phyloP scores from a whole-genome alignment of 2,329 filamentous ascomycete species.

The Apiospora pterosperma region DNA sequence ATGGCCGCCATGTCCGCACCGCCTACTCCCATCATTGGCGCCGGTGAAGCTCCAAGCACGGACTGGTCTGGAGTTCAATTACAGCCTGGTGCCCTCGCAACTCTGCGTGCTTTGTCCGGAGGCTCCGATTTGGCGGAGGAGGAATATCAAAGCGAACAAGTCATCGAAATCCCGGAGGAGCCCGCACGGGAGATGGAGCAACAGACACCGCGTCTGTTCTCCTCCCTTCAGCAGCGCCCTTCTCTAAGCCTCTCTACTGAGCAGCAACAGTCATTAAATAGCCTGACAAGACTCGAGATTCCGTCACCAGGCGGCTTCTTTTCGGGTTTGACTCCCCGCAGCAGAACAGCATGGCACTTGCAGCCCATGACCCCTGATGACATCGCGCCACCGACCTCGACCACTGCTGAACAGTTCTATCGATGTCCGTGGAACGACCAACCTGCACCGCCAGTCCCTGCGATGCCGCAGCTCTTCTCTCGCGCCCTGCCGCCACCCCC shows the following conservation, averaged over 20 bases:
- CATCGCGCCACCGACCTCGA: conserved; percentile 69
- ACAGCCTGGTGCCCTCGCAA: conserved; percentile 76
- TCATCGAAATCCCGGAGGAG: conserved; percentile 46
- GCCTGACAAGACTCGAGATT: conserved; percentile 78
- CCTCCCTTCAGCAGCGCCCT: conserved; percentile 30
- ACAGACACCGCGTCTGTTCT: conserved; percentile 48
- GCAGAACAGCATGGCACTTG: conserved; percentile 79
- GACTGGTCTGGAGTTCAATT: conserved; percentile 73
- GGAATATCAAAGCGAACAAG: conserved; percentile 56
- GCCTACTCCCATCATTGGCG: conserved; percentile 71
- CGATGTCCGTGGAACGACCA: conserved; percentile 69
- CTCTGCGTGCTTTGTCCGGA: conserved; percentile 69
- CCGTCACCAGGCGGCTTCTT: conserved; percentile 93
- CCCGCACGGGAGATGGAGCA: conserved; percentile 51
- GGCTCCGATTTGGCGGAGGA: conserved; percentile 52
- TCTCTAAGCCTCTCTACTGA: conserved; percentile 38
- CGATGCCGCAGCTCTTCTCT: conserved; percentile 12
- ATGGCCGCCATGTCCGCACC: conserved; percentile 80
- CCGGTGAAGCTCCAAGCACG: conserved; percentile 49
- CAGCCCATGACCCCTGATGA: conserved; percentile 51
- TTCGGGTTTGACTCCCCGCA: conserved; percentile 72
- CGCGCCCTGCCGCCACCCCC: conserved; percentile 29
- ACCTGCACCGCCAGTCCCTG: conserved; percentile 31
- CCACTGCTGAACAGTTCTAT: conserved; percentile 91
- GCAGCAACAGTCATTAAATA: conserved; percentile 60